These are phyloP conservation scores for Daldinia concentrica DNA, from an alignment of 495 filamentous ascomycete genomes.

Conservation along the genomic window DNA sequence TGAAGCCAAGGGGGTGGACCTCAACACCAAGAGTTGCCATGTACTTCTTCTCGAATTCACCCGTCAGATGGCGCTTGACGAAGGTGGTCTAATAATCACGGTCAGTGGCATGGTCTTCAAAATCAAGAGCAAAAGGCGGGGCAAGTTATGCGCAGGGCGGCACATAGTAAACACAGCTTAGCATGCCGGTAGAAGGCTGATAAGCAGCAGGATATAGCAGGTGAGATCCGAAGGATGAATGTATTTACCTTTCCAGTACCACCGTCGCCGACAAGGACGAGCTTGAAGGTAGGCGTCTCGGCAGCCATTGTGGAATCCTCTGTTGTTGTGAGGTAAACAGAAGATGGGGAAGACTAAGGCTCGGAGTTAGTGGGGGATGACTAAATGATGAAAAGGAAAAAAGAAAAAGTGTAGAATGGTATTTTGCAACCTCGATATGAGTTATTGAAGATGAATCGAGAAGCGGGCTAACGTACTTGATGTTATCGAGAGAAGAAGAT, in stretches of 20 bases:
- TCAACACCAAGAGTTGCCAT: conserved; percentile 99
- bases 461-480: conserved; percentile 31
- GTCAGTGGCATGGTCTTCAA: conserved; percentile 39
- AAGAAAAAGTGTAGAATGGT: conserved; percentile 5
- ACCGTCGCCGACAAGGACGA: conserved; percentile 99
- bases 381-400: conserved; percentile 7
- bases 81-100: conserved; percentile 84
- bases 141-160: conserved; percentile 40
- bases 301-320: conserved; percentile 66
- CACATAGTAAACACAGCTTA: conserved; percentile 26
- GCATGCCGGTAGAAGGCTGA: conserved; percentile 25
- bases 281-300: conserved; percentile 87
- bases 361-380: conserved; percentile 45
- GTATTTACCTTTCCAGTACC: conserved; percentile 95
- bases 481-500: conserved; percentile 18
- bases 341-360: conserved; percentile 47
- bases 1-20: conserved; percentile 94
- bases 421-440: conserved; percentile 10
- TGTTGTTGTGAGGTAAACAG: conserved; percentile 53
- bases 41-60: conserved; percentile 99
- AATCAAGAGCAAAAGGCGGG: conserved; percentile 30
- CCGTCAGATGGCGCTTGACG: conserved; percentile 99
- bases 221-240: background rate
- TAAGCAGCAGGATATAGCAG: conserved; percentile 17
- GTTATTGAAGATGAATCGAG: conserved; percentile 5